Base-by-base conservation (phyloP, 2,329 filamentous ascomycete species). In the Colletotrichum cereale region DNA sequence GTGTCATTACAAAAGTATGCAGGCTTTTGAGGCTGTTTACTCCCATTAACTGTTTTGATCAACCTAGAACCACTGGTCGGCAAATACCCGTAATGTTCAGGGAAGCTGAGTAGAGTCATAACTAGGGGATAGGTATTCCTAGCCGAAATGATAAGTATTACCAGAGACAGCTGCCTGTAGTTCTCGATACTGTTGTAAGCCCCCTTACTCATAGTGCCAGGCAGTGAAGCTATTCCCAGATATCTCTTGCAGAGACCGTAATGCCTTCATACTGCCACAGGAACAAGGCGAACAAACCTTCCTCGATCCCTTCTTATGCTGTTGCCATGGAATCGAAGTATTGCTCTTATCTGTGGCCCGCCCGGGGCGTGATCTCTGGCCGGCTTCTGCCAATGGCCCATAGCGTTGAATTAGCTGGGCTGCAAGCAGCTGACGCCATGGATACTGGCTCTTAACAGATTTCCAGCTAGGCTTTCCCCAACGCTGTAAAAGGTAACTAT, bases 401-500 rank as follows among this genome's bases (percentile, higher is more conserved):
- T 44, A 58, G 11, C 14, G 34, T 26, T 58, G 21, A 58, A 58
- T 40, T 58, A 58, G 34, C 55, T 58, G 36, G 36, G 34, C 36
- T 21, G 40, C 16, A 21, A 21, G 16, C 16, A 21, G 5, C 18
- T 6, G 16, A 5, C 40, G 40, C 16, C n/a, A 58, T 44, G 42
- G 4, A 40, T 40, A 40, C 3, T 57, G n/a, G 4, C 5, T 26
- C 5, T 58, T 24, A 29, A 16, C 18, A 3, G 29, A n/a, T n/a
- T 21, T 5, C 29, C 34, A 57, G 11, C 31, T 24, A 3, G 16
- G 29, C 3, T 57, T 2, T 24, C n/a, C 36, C 36, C 40, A 58
- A 11, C n/a, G 36, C n/a, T 58, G n/a, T 44, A 58, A 26, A 34
- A 58, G 26, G 38, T 44, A 58, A 36, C 24, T 61, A 61, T 61